phyloP scores from a whole-genome alignment of 768 basidiomycete genomes.

The Boletus speciosus region DNA sequence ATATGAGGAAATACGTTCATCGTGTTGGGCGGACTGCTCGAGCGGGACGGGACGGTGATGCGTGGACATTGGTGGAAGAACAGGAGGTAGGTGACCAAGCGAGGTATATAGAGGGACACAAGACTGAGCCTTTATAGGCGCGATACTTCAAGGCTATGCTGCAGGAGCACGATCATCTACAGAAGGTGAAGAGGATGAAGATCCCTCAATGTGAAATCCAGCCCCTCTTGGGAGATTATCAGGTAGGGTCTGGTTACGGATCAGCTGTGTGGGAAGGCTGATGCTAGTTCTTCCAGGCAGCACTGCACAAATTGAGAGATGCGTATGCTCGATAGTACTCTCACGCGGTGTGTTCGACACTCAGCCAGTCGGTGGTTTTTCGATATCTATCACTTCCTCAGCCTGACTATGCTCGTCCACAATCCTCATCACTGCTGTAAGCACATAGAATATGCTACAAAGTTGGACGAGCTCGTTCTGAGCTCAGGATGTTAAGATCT shows the following conservation, averaged over 20 bases:
- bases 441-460: not conserved
- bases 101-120: not conserved
- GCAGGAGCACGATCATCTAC: slow-evolving; percentile 64
- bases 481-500: too few species aligned
- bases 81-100: slow-evolving; percentile 59
- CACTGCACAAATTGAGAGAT: slow-evolving; percentile 29
- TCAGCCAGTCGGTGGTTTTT: not conserved
- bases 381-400: not conserved
- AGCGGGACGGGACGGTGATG: slow-evolving; percentile 82
- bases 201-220: slow-evolving; percentile 60
- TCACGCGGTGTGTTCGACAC: not conserved
- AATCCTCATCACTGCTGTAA: not conserved
- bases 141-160: slow-evolving; percentile 86
- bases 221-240: slow-evolving; percentile 57
- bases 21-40: slow-evolving; percentile 95
- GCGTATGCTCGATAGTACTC: slow-evolving; percentile 17
- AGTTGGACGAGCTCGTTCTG: not conserved
- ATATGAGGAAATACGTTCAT: slow-evolving; percentile 98
- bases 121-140: slow-evolving; percentile 46
- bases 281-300: slow-evolving; percentile 21
- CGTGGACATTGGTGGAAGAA: slow-evolving; percentile 95
- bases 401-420: not conserved
- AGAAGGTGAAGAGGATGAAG: slow-evolving; percentile 63
- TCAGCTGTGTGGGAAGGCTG: not conserved
- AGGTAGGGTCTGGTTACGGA: slow-evolving; percentile 41